Evolutionary conservation across 2,329 filamentous ascomycete genomes (phyloP).

Genomic region (Massarina eburnea): DNA sequence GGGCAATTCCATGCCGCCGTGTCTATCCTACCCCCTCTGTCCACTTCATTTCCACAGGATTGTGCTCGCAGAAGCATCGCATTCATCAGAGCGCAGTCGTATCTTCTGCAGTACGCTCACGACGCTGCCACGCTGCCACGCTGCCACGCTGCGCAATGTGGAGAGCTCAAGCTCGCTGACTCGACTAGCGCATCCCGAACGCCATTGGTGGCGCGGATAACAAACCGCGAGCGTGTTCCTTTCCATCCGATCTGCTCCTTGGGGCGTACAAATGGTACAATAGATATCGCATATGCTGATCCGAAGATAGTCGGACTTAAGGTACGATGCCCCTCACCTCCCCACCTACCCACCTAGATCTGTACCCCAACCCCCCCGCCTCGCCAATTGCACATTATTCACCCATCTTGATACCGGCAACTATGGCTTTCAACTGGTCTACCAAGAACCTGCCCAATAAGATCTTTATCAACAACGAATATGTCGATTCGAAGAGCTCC

Average conservation of each 20-base stretch:
- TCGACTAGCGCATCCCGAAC: conserved; percentile 11
- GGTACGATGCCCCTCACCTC: conserved; percentile 8
- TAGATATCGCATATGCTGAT: no score
- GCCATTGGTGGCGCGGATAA: conserved; percentile 22
- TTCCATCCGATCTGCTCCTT: no score
- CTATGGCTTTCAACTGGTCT: conserved; percentile 37
- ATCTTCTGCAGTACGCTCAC: no score
- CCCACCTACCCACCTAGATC: conserved; percentile 9
- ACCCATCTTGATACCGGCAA: conserved; percentile 7
- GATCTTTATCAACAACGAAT: conserved; percentile 45
- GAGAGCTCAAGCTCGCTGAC: conserved; percentile 10
- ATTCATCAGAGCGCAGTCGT: no score
- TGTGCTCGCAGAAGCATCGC: no score
- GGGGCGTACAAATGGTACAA: no score
- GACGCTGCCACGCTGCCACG: no score
- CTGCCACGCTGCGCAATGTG: conserved; percentile 7
- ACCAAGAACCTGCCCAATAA: conserved; percentile 42
- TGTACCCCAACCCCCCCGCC: neutral
- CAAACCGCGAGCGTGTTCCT: conserved; percentile 21
- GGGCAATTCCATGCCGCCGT: no score
- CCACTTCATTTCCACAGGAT: no score
- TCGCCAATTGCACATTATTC: neutral
- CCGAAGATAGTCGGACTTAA: conserved; percentile 8
- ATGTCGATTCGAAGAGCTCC: conserved; percentile 39
- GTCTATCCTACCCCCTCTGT: no score